phyloP scores from a whole-genome alignment of 306 rosid species.

The Senna siamea region DNA sequence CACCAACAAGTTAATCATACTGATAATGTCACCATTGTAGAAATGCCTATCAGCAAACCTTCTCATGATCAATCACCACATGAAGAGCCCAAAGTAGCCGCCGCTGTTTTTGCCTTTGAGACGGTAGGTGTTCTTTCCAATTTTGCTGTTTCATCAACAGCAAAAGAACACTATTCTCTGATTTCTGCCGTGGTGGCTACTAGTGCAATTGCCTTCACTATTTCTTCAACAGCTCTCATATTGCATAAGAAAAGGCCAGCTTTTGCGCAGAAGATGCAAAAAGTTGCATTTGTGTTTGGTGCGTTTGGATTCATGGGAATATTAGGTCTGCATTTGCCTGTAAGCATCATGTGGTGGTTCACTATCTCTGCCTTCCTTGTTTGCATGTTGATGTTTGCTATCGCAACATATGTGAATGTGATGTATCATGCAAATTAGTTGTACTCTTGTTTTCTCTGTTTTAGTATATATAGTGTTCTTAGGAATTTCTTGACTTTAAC shows the following conservation, averaged over 20 bases:
- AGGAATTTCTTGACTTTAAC: too few relatives aligned
- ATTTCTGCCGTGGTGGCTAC: not conserved
- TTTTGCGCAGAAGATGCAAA: not conserved
- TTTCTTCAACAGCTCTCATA: not conserved
- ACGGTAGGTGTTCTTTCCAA: not conserved
- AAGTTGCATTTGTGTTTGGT: conserved; percentile 7
- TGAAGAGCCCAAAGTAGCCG: not conserved
- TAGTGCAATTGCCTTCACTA: not conserved
- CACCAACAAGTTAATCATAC: too few relatives aligned
- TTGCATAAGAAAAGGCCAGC: not conserved
- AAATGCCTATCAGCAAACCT: too few relatives aligned
- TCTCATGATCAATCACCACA: not conserved
- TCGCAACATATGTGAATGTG: not conserved
- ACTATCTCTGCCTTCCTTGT: not conserved
- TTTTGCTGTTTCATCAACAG: not conserved
- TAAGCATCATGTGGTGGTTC: not conserved
- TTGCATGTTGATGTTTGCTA: not conserved
- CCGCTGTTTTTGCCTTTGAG: not conserved
- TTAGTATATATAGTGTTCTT: too few relatives aligned
- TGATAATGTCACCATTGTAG: too few relatives aligned
- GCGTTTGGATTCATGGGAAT: conserved; percentile 6
- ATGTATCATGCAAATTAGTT: too few relatives aligned
- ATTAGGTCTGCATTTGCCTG: not conserved
- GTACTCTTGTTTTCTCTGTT: too few relatives aligned
- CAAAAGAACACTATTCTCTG: not conserved